Evolutionary conservation across 495 filamentous ascomycete genomes (phyloP).

Genomic region (Xanthoparmelia taractica): DNA sequence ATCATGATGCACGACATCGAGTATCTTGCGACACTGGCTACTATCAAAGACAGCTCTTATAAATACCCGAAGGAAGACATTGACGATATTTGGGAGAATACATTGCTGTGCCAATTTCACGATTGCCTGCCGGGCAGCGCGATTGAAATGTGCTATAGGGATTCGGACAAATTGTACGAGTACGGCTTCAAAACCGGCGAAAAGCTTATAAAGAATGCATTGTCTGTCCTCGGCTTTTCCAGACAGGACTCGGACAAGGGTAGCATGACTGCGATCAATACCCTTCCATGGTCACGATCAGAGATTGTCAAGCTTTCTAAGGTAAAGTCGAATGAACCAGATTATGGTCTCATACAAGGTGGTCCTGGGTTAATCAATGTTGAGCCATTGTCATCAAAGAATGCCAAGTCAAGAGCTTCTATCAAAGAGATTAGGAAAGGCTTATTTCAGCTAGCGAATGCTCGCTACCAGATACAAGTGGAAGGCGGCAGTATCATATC

Average conservation of each 20-base stretch:
- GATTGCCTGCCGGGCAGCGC: constrained; percentile 92
- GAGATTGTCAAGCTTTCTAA: constrained; percentile 59
- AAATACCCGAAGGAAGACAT: constrained; percentile 86
- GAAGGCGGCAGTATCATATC: constrained; percentile 72
- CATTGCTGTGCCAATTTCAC: constrained; percentile 89
- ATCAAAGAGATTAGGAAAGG: constrained; percentile 58
- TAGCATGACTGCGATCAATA: constrained; percentile 56
- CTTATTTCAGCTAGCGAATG: constrained; percentile 71
- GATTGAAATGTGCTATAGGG: constrained; percentile 95
- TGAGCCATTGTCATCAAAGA: constrained; percentile 36
- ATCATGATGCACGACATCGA: constrained; percentile 80
- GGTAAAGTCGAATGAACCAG: constrained; percentile 28
- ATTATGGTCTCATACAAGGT: constrained; percentile 44
- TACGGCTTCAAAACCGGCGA: constrained; percentile 72
- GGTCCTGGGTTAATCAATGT: constrained; percentile 43
- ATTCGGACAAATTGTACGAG: constrained; percentile 80
- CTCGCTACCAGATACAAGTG: constrained; percentile 62
- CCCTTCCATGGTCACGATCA: constrained; percentile 70
- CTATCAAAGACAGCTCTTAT: constrained; percentile 60
- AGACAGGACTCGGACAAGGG: constrained; percentile 27
- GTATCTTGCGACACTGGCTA: constrained; percentile 78
- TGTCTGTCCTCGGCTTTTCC: constrained; percentile 55
- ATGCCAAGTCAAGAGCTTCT: constrained; percentile 44
- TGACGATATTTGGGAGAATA: constrained; percentile 87
- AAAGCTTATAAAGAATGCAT: constrained; percentile 60